phyloP scores from a whole-genome alignment of 768 basidiomycete genomes.

The Phaffia australis region DNA sequence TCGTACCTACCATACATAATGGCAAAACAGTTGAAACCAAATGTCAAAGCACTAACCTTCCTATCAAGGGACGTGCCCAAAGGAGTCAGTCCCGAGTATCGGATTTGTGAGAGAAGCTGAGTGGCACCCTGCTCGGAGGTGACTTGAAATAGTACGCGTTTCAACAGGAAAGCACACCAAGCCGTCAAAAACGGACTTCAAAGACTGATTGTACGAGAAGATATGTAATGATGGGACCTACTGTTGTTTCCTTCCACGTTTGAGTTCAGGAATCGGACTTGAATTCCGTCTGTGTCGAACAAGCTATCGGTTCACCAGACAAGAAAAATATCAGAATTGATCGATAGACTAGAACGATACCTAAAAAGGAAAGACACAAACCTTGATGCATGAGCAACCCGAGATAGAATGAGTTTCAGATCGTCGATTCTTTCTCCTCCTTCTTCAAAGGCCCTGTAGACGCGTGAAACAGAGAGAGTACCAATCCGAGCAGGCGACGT shows the following conservation, averaged over 20 bases:
- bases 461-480: not conserved
- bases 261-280: slow-evolving; percentile 41
- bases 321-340: slow-evolving; percentile 21
- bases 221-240: not conserved
- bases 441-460: slow-evolving; percentile 39
- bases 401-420: slow-evolving; percentile 33
- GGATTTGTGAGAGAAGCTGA: slow-evolving; percentile 36
- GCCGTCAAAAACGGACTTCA: not conserved
- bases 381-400: too few relatives aligned
- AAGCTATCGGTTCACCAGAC: slow-evolving; percentile 37
- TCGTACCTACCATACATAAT: too few relatives aligned
- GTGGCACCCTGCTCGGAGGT: slow-evolving; percentile 35
- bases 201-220: not conserved
- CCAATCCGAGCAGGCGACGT: not conserved
- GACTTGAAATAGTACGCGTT: slow-evolving; percentile 20
- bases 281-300: slow-evolving; percentile 42
- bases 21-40: slow-evolving; percentile 16
- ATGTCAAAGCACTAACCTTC: slow-evolving; percentile 40
- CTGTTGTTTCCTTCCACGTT: slow-evolving; percentile 39
- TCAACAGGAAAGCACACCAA: not conserved
- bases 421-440: slow-evolving; percentile 42
- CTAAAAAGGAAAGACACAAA: not conserved
- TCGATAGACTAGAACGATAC: not conserved
- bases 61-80: slow-evolving; percentile 37
- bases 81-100: slow-evolving; percentile 32